A percentile compares a stretch with the other conserved stretches of the same genome.
These are phyloP conservation scores for Claviceps capensis DNA, from an alignment of 2,329 filamentous ascomycete species.

Conservation along the genomic window DNA sequence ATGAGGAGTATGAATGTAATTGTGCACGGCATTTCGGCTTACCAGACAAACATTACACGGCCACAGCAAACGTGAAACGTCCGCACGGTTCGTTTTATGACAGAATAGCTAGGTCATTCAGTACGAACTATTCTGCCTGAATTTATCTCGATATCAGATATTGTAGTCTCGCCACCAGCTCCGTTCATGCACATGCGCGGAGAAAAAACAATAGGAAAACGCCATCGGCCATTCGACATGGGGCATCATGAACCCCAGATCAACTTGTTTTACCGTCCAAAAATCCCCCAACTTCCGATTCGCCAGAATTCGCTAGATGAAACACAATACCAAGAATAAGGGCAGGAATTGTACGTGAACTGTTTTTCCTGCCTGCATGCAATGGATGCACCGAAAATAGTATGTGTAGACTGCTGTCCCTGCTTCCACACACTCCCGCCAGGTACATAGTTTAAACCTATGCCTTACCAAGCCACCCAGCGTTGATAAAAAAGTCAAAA, in stretches of 20 bases:
- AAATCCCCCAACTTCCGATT: neutral
- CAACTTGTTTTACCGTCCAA: neutral
- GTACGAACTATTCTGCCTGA: neutral
- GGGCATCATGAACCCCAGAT: neutral
- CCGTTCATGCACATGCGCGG: neutral
- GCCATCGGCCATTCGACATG: neutral
- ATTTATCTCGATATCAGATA: neutral
- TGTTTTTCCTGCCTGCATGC: too few relatives aligned
- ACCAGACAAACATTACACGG: neutral
- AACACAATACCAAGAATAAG: neutral
- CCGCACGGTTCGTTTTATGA: neutral
- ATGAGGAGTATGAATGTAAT: neutral
- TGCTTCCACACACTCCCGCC: neutral
- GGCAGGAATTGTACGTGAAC: neutral
- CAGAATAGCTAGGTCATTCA: too few relatives aligned
- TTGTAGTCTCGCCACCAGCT: conserved; percentile 1
- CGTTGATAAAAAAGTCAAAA: conserved; percentile 89
- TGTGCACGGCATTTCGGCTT: neutral
- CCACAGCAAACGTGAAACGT: neutral
- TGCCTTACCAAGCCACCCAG: conserved; percentile 82
- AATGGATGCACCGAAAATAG: neutral
- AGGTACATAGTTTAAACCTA: conserved; percentile 21
- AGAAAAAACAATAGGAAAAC: neutral
- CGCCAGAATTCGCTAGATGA: neutral
- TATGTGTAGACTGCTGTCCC: neutral